Evolutionary conservation across 768 basidiomycete genomes (phyloP).

Genomic region (Mycena chlorophos): DNA sequence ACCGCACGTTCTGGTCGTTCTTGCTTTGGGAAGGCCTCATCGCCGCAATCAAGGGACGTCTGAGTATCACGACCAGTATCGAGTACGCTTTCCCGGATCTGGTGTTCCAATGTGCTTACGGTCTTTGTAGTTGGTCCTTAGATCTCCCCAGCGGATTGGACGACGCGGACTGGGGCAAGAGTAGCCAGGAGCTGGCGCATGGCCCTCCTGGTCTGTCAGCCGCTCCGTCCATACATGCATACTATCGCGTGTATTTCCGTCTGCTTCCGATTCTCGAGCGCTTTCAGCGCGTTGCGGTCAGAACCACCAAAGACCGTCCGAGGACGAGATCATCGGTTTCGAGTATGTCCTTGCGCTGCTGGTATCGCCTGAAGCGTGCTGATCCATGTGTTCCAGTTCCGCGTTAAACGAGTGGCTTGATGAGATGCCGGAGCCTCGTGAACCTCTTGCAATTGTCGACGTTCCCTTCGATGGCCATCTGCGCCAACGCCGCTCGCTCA

Average conservation of each 20-base stretch:
- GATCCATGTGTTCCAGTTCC: no score
- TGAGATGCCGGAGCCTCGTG: constrained; percentile 37
- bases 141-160: constrained; percentile 3
- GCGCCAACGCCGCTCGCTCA: constrained; percentile 51
- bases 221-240: constrained; percentile 3
- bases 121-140: background rate
- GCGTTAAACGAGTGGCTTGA: constrained; percentile 47
- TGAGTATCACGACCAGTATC: background rate
- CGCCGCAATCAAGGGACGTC: constrained; percentile 2
- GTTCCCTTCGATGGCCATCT: constrained; percentile 46
- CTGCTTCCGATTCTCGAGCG: constrained; percentile 8
- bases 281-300: constrained; percentile 7
- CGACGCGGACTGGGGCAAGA: constrained; percentile 15
- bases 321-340: background rate
- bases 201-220: no score
- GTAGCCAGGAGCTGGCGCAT: no score
- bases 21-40: background rate
- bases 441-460: background rate
- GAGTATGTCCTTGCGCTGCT: background rate
- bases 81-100: background rate
- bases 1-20: constrained; percentile 22
- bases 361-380: background rate
- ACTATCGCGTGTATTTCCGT: background rate
- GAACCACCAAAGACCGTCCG: background rate
- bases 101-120: background rate